Conservation (phyloP, 805 yeast species). For the Clavispora vitiphila region DNA sequence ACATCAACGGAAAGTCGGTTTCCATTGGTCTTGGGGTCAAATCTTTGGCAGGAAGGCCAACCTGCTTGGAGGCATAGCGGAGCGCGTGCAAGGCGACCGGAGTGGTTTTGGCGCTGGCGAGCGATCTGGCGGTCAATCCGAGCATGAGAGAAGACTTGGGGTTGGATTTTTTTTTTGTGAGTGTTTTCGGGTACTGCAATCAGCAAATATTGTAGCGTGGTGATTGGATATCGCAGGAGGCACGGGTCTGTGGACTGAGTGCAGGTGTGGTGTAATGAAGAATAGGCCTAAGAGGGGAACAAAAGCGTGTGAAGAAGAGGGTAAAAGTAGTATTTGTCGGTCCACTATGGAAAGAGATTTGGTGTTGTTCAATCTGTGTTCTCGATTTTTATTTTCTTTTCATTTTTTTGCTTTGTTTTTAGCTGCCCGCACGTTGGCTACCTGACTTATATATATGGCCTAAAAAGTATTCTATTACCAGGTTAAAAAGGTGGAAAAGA, state of each 20-base stretch:
- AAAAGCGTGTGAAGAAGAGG: too few species aligned
- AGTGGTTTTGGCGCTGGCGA: slow-evolving; percentile 18
- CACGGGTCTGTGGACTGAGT: slow-evolving; percentile 8
- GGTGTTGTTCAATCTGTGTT: too few species aligned
- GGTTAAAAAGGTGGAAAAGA: too few species aligned
- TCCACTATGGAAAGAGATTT: too few species aligned
- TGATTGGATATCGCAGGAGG: slow-evolving; percentile 27
- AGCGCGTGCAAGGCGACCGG: slow-evolving; percentile 13
- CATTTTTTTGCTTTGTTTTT: too few species aligned
- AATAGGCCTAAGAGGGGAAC: too few species aligned
- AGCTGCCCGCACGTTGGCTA: too few species aligned
- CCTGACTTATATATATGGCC: too few species aligned
- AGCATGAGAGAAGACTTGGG: slow-evolving; percentile 16
- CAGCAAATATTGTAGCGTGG: slow-evolving; percentile 30
- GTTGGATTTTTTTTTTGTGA: slow-evolving; percentile 7
- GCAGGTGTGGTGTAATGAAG: background rate
- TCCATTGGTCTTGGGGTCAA: slow-evolving; percentile 51
- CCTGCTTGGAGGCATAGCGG: slow-evolving; percentile 19
- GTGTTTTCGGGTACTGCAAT: slow-evolving; percentile 15
- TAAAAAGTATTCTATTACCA: too few species aligned
- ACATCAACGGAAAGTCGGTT: slow-evolving; percentile 66
- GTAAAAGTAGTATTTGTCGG: too few species aligned
- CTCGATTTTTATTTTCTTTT: too few species aligned
- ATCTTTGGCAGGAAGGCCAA: slow-evolving; percentile 32
- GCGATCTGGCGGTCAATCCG: slow-evolving; percentile 23